A percentile compares a stretch with the other conserved stretches of the same genome.
phyloP scores from a whole-genome alignment of 257 asterid species.

The Ballota nigra region DNA sequence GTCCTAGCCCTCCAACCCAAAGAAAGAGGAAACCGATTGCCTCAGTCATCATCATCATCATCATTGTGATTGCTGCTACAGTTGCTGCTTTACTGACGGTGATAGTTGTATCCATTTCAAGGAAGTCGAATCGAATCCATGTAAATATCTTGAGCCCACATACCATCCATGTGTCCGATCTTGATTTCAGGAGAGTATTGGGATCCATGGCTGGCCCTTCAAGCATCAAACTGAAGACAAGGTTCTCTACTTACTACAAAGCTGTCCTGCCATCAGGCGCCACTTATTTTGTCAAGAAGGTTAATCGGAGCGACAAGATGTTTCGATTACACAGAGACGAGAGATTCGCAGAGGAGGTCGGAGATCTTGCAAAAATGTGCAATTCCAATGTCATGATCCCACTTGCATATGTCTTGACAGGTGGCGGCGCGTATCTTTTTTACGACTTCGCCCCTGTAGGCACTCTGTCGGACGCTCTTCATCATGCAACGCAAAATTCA shows the following conservation, averaged over 20 bases:
- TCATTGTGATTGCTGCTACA: conserved; percentile 45
- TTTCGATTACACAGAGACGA: conserved; percentile 67
- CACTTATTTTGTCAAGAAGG: conserved; percentile 74
- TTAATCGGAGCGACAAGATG: conserved; percentile 80
- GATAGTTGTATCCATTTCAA: conserved; percentile 44
- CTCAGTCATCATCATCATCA: conserved; percentile 28
- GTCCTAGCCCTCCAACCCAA: conserved; percentile 17
- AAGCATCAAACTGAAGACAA: conserved; percentile 53
- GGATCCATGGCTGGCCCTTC: conserved; percentile 43
- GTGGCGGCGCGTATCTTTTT: conserved; percentile 63
- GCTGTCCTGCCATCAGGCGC: conserved; percentile 70
- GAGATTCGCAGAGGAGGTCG: conserved; percentile 66
- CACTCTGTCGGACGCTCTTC: conserved; percentile 62
- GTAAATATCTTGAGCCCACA: conserved; percentile 58
- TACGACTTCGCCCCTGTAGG: conserved; percentile 63
- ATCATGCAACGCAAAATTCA: conserved; percentile 28
- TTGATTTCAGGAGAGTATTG: conserved; percentile 65
- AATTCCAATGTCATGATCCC: conserved; percentile 86
- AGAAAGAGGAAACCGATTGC: conserved; percentile 35
- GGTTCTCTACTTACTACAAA: conserved; percentile 81
- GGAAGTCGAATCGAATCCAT: conserved; percentile 50
- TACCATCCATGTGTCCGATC: conserved; percentile 71
- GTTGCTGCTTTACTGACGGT: conserved; percentile 40
- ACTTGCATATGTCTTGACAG: conserved; percentile 69
- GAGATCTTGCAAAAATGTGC: conserved; percentile 61